A percentile compares a stretch with the other conserved stretches of the same genome.
phyloP scores from a whole-genome alignment of 108 stramenopile genomes.

The Stephanodiscus triporus region DNA sequence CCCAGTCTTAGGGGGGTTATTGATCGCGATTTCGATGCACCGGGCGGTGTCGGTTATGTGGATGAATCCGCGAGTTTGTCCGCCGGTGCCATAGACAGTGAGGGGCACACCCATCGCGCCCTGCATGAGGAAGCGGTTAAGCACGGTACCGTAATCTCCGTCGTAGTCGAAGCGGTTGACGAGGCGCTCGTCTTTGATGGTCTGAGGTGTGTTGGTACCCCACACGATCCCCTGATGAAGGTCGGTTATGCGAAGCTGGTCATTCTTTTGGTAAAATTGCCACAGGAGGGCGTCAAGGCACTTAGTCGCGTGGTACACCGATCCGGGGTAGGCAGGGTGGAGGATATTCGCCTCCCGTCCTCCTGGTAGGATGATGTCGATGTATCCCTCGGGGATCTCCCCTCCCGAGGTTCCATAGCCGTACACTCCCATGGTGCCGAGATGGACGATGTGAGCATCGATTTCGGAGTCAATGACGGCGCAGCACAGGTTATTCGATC shows the following conservation, averaged over 20 bases:
- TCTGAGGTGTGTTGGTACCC: conserved; percentile 99
- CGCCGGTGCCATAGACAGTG: conserved; percentile 98
- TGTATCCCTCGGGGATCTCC: conserved; percentile 99
- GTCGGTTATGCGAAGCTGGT: conserved; percentile 93
- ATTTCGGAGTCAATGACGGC: conserved; percentile 94
- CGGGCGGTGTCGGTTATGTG: conserved; percentile 96
- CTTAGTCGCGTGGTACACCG: conserved; percentile 96
- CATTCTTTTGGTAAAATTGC: conserved; percentile 99
- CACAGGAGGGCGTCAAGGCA: conserved; percentile 96
- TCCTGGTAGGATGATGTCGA: conserved; percentile 95
- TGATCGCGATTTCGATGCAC: conserved; percentile 96
- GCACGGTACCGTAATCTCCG: conserved; percentile 97
- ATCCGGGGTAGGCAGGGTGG: conserved; percentile 98
- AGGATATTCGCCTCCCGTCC: conserved; percentile 92
- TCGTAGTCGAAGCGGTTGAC: conserved; percentile 99
- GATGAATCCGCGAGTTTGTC: conserved; percentile 98
- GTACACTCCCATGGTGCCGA: conserved; percentile 99
- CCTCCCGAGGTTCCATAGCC: conserved; percentile 98
- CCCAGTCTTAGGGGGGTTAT: conserved; percentile 92
- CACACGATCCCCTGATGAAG: conserved; percentile 99
- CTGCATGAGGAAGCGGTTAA: conserved; percentile 99
- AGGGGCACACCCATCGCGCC: conserved; percentile 96
- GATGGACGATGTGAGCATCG: conserved; percentile 97
- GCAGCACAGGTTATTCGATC: conserved; percentile 96
- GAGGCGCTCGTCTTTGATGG: conserved; percentile 91